Conservation (phyloP, 257 asterid genomes). For the Petrea volubilis region DNA sequence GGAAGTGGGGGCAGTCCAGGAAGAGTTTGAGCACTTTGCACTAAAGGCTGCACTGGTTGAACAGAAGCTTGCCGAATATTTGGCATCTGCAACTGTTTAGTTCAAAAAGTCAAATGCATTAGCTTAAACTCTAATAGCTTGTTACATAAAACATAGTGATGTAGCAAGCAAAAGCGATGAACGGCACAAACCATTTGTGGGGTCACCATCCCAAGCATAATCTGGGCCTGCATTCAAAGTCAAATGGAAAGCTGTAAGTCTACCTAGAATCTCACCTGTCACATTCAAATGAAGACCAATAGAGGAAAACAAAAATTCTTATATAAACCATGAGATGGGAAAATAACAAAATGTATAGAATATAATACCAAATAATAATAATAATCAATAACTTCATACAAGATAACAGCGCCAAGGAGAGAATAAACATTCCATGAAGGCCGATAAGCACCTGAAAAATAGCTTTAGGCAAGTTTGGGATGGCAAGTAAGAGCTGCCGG, state of each 20-base stretch:
- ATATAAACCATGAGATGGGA: neutral
- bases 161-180: constrained; percentile 18
- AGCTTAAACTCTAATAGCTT: constrained; percentile 18
- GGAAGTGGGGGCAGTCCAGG: constrained; percentile 80
- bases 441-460: constrained; percentile 70
- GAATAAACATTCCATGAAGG: neutral
- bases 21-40: constrained; percentile 53
- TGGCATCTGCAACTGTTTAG: constrained; percentile 73
- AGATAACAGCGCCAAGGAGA: constrained; percentile 18
- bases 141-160: constrained; percentile 6
- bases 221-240: constrained; percentile 58
- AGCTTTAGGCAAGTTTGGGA: constrained; percentile 79
- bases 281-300: neutral
- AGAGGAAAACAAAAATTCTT: neutral
- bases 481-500: constrained; percentile 61
- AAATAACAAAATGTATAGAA: constrained; percentile 14
- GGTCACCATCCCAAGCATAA: constrained; percentile 84
- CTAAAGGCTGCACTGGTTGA: constrained; percentile 39
- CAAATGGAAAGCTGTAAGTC: constrained; percentile 27
- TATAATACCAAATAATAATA: constrained; percentile 11
- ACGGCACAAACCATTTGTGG: constrained; percentile 73
- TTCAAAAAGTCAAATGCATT: constrained; percentile 30
- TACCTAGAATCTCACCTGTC: constrained; percentile 6
- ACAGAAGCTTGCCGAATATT: constrained; percentile 62
- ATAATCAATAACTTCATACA: neutral